Percentiles rank a stretch among this genome's conserved stretches.
Evolutionary conservation across 208 protist species (phyloP).

Genomic region (Acanthamoeba lenticulata): DNA sequence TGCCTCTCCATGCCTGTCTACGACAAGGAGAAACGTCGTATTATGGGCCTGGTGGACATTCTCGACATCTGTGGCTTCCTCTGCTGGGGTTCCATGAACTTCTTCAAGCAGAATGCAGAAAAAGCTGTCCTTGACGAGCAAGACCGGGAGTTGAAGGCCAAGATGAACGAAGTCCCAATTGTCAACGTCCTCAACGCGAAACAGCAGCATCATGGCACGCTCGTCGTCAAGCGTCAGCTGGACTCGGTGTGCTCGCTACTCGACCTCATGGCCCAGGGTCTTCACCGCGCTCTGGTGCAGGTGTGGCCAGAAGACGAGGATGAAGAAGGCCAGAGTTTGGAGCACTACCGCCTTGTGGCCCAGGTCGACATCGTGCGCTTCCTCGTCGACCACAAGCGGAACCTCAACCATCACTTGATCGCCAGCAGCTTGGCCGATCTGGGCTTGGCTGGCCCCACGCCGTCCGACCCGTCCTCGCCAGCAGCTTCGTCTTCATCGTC

Average conservation of each 20-base stretch:
- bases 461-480: not conserved
- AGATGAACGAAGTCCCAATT: not conserved
- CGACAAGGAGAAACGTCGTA: not conserved
- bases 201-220: not conserved
- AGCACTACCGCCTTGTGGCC: conserved; percentile 23
- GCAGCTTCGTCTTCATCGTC: not conserved
- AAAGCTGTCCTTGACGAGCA: not conserved
- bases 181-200: not conserved
- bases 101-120: not conserved
- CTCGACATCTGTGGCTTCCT: conserved; percentile 6
- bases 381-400: not conserved
- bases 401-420: conserved; percentile 38
- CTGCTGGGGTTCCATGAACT: conserved; percentile 3
- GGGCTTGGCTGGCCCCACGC: not conserved
- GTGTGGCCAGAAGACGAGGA: conserved; percentile 18
- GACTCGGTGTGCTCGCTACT: not conserved
- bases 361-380: conserved; percentile 36
- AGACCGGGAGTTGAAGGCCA: not conserved
- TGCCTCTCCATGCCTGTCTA: conserved; percentile 1
- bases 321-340: not conserved
- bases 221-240: conserved; percentile 12
- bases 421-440: not conserved
- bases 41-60: not conserved
- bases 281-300: conserved; percentile 1
- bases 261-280: not conserved